phyloP scores from a whole-genome alignment of 371 early-diverging fungal species.

The Neoconidiobolus thromboides region DNA sequence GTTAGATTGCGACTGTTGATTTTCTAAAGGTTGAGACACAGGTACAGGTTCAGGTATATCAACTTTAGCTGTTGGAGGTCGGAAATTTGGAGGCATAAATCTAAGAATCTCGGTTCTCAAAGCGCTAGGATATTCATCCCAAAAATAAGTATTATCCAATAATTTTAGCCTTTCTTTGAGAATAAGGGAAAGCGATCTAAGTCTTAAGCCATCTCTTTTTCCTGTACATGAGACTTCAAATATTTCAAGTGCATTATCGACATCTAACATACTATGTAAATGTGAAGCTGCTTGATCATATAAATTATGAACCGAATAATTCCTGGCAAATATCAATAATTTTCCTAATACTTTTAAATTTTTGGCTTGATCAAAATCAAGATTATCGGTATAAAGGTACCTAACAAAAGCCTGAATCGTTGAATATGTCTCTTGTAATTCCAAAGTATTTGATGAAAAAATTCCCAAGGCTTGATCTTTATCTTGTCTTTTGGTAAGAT shows the following conservation, averaged over 20 bases:
- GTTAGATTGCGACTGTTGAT: background rate
- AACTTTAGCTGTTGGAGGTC: background rate
- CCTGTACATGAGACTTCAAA: constrained; percentile 40
- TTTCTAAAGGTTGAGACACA: background rate
- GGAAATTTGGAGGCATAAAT: constrained; percentile 6
- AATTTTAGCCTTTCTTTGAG: constrained; percentile 12
- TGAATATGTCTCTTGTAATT: constrained; percentile 24
- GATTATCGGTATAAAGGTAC: constrained; percentile 48
- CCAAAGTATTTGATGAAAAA: constrained; percentile 17
- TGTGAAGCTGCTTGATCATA: constrained; percentile 34
- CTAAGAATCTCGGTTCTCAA: background rate
- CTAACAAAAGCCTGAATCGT: constrained; percentile 46
- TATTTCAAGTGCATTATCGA: constrained; percentile 44
- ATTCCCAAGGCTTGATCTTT: constrained; percentile 15
- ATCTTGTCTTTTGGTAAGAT: constrained; percentile 18
- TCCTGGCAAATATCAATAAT: constrained; percentile 37
- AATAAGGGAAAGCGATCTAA: constrained; percentile 40
- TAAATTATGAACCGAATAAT: constrained; percentile 36
- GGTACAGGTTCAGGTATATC: background rate
- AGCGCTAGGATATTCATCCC: background rate
- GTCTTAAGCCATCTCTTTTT: constrained; percentile 30
- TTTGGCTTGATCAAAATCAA: constrained; percentile 40
- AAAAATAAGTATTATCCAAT: background rate
- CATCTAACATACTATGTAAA: constrained; percentile 41
- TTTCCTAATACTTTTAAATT: constrained; percentile 38